A percentile compares a stretch with the other conserved stretches of the same genome.
phyloP scores from a whole-genome alignment of 352 stramenopile genomes.

The Halophytophthora batemanensis region DNA sequence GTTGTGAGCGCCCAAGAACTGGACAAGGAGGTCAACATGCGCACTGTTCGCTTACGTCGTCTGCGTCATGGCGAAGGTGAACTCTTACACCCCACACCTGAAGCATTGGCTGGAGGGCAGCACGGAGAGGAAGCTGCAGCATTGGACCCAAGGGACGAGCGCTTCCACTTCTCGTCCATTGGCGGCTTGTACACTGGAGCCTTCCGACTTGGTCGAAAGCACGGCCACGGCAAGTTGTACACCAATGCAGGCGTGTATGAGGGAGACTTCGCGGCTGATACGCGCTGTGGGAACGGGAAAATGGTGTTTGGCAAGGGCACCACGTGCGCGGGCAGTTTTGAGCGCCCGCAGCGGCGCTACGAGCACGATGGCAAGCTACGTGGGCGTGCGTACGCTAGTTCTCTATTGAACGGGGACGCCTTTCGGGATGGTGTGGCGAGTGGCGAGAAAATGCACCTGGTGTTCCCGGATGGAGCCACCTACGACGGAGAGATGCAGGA shows the following conservation, averaged over 20 bases:
- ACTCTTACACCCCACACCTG: constrained; percentile 21
- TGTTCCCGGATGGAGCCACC: constrained; percentile 55
- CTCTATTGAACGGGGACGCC: constrained; percentile 44
- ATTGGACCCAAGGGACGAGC: constrained; percentile 44
- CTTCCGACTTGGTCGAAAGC: constrained; percentile 50
- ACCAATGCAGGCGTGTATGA: constrained; percentile 64
- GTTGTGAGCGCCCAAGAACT: constrained; percentile 47
- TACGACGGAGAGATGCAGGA: constrained; percentile 71
- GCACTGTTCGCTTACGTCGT: constrained; percentile 46
- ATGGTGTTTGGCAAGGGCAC: constrained; percentile 63
- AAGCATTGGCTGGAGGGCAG: constrained; percentile 11
- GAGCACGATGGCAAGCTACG: constrained; percentile 40
- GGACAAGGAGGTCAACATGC: constrained; percentile 62
- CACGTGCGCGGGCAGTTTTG: constrained; percentile 43
- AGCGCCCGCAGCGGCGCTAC: constrained; percentile 37
- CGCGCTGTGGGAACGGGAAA: constrained; percentile 37
- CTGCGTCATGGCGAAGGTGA: constrained; percentile 56
- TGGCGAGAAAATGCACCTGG: constrained; percentile 41
- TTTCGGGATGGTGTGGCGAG: constrained; percentile 54
- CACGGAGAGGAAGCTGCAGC: constrained; percentile 7
- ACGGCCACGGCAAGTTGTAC: constrained; percentile 54
- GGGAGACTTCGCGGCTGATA: constrained; percentile 50
- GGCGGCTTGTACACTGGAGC: constrained; percentile 49
- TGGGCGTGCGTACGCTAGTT: constrained; percentile 27
- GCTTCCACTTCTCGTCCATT: constrained; percentile 69